Evolutionary conservation across 306 rosid genomes (phyloP).

Genomic region (Sesbania bispinosa): DNA sequence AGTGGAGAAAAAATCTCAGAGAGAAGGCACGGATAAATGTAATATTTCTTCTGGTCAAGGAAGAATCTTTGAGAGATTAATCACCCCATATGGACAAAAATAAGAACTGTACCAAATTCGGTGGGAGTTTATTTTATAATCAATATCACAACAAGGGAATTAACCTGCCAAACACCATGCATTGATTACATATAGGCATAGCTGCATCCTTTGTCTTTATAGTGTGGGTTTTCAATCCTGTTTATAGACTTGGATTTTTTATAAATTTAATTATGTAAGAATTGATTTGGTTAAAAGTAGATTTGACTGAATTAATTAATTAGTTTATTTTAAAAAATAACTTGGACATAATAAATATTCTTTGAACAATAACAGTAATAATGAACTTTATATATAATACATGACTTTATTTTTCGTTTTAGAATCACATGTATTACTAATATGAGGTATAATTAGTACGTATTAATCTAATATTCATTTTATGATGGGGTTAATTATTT

Average conservation of each 20-base stretch:
- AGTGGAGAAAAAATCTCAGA: background rate
- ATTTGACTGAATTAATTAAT: no score
- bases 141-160: background rate
- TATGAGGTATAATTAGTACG: no score
- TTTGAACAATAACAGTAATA: no score
- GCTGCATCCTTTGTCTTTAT: conserved; percentile 10
- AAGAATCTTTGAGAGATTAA: conserved; percentile 28
- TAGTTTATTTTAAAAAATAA: background rate
- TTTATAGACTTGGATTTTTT: no score
- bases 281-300: background rate
- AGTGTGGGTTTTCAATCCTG: background rate
- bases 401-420: no score
- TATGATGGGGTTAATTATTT: no score
- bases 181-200: conserved; percentile 39
- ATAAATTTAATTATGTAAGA: background rate
- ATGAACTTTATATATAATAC: no score
- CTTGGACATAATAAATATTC: no score
- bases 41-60: conserved; percentile 15
- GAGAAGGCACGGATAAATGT: background rate
- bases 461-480: no score
- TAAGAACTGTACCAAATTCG: conserved; percentile 31
- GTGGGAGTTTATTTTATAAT: conserved; percentile 16
- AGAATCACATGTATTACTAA: no score
- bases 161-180: conserved; percentile 14
- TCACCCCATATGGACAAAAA: conserved; percentile 9